Percentiles rank a stretch among this genome's conserved stretches.
Conservation (phyloP, 495 filamentous ascomycete genomes). For the Cetradonia linearis region DNA sequence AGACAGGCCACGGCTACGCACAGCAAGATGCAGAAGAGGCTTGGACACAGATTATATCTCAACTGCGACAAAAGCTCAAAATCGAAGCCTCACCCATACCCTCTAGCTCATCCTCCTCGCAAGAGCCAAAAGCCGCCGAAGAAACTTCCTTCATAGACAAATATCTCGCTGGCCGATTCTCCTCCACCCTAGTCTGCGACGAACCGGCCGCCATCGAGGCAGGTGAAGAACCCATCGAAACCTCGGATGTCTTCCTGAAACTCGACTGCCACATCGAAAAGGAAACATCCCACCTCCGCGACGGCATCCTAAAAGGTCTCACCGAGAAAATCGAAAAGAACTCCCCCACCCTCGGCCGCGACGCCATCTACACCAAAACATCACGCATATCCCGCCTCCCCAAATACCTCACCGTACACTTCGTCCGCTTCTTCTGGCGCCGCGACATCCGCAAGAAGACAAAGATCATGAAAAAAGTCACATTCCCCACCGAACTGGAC, state of each 20-base stretch:
- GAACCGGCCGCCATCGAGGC: constrained; percentile 66
- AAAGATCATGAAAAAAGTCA: constrained; percentile 98
- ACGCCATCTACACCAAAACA: constrained; percentile 77
- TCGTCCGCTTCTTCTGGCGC: constrained; percentile 98
- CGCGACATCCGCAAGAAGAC: constrained; percentile 89
- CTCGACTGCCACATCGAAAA: constrained; percentile 86
- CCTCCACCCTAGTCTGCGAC: constrained; percentile 68
- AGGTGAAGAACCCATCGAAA: constrained; percentile 57
- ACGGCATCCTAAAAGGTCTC: constrained; percentile 72
- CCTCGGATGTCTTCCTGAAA: constrained; percentile 75
- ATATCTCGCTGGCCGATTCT: constrained; percentile 75
- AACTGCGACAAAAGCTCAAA: constrained; percentile 70
- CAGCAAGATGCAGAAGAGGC: constrained; percentile 98
- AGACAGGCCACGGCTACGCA: constrained; percentile 71
- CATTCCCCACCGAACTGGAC: constrained; percentile 87
- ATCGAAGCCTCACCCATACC: constrained; percentile 37
- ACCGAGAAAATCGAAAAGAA: constrained; percentile 85
- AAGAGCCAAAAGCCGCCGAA: constrained; percentile 33
- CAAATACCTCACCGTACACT: constrained; percentile 93
- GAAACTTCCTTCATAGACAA: constrained; percentile 75
- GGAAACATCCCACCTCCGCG: constrained; percentile 77
- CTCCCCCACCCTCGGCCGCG: constrained; percentile 64
- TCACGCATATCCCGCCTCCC: constrained; percentile 82
- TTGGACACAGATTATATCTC: constrained; percentile 91
- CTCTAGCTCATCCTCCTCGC: constrained; percentile 18